A percentile compares a stretch with the other conserved stretches of the same genome.
Evolutionary conservation across 768 basidiomycete species (phyloP).

Genomic region (Suillus cothurnatus): DNA sequence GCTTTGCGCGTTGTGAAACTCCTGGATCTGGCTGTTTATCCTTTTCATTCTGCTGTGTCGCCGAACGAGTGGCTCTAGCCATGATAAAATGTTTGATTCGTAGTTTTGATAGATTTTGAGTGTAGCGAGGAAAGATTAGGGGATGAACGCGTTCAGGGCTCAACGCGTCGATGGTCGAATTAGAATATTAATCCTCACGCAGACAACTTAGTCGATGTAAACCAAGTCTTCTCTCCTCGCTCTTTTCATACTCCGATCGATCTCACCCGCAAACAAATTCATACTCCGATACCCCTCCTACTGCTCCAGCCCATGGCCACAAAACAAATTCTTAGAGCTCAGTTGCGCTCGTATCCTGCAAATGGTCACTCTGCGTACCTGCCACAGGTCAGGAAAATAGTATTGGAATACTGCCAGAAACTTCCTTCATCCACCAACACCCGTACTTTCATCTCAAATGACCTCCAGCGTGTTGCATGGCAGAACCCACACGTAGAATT

Average conservation of each 20-base stretch:
- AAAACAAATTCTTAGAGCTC: slow-evolving; percentile 46
- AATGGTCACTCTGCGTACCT: slow-evolving; percentile 78
- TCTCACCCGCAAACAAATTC: slow-evolving; percentile 11
- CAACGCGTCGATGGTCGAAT: slow-evolving; percentile 24
- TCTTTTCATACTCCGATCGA: slow-evolving; percentile 32
- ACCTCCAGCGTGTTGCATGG: slow-evolving; percentile 65
- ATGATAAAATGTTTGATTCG: slow-evolving; percentile 37
- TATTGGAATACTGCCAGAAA: slow-evolving; percentile 86
- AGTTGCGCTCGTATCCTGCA: slow-evolving; percentile 58
- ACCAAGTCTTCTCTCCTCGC: slow-evolving; percentile 1
- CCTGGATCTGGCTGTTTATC: slow-evolving; percentile 31
- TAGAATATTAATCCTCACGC: slow-evolving; percentile 19
- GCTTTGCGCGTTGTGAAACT: slow-evolving; percentile 31
- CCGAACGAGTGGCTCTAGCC: slow-evolving; percentile 79
- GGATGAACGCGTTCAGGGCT: slow-evolving; percentile 24
- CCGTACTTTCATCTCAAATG: slow-evolving; percentile 66
- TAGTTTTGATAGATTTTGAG: slow-evolving; percentile 14
- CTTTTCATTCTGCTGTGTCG: slow-evolving; percentile 43
- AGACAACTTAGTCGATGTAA: slow-evolving; percentile 6
- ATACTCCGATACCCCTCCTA: slow-evolving; percentile 13
- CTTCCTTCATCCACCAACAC: slow-evolving; percentile 77
- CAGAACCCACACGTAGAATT: slow-evolving; percentile 84
- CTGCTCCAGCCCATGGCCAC: slow-evolving; percentile 23
- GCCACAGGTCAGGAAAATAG: slow-evolving; percentile 81
- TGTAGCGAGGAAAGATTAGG: slow-evolving; percentile 19